Base-by-base conservation (phyloP, 2,329 filamentous ascomycete species). In the Aspergillus bombycis region DNA sequence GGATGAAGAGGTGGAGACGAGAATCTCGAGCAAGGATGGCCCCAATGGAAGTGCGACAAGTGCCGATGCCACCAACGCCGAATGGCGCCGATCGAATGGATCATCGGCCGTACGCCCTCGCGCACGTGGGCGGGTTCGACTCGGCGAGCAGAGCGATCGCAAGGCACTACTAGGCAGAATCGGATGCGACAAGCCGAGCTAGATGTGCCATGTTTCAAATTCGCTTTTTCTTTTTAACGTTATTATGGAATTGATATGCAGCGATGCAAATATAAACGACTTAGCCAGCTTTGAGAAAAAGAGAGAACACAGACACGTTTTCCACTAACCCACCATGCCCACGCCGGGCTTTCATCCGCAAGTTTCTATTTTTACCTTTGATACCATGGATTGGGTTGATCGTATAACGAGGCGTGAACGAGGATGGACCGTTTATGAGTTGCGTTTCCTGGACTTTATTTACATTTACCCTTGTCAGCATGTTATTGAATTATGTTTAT, bases 161-260 rank as follows among this genome's bases (percentile, higher is more conserved):
- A 95, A 94, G 82, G 92, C 94, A 76, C 81, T 95, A 68, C 83
- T 95, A 59, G 91, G 91, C 52, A 84, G 92, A 59, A 95, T 95
- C 72, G 92, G 92, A 56, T 95, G 92, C 76, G 91, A 93, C 77
- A 93, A 93, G 82, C 90, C 77, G 30, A 77, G 75, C 38, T 75
- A 72, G 56, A 57, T 12, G 53, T 8, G 46, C 28, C 19, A 67
- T 65, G 55, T 64, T 68, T 60, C 67, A 59, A 62, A 45, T 57
- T 55, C 32, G 28, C 14, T 58, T 30, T 62, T 62, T 60, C 55
- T 32, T 62, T 58, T 58, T 66, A 53, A 61, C 59, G 60, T 59
- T 66, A 62, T 62, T 38, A 64, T 60, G 61, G 57, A 60, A 61
- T 53, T 50, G 59, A 64, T 45, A 64, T 62, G 62, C 62, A 57